Evolutionary conservation across 257 asterid genomes (phyloP).

Genomic region (Rhazya stricta): DNA sequence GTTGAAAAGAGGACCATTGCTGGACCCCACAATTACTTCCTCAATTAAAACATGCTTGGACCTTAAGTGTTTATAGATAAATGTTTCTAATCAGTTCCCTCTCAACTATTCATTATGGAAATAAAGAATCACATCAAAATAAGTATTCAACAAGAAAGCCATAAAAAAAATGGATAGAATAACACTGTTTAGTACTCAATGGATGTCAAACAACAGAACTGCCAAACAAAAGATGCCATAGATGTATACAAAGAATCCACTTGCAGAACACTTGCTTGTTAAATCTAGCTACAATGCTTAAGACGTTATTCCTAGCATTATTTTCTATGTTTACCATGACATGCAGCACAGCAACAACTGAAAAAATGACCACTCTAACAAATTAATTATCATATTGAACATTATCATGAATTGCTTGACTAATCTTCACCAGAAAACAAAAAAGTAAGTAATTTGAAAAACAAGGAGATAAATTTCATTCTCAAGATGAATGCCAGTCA

Average conservation of each 20-base stretch:
- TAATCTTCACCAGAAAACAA: background rate
- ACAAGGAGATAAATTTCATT: background rate
- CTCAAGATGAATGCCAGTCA: background rate
- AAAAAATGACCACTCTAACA: background rate
- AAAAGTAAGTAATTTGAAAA: background rate
- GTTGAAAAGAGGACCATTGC: background rate
- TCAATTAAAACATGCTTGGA: background rate
- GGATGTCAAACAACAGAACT: background rate
- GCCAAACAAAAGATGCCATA: background rate
- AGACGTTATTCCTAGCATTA: background rate
- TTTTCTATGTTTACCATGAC: background rate
- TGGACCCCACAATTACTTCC: conserved; percentile 7
- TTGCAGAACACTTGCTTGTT: background rate
- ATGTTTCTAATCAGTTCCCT: background rate
- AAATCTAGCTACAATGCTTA: background rate
- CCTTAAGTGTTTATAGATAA: conserved; percentile 1
- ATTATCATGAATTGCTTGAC: background rate
- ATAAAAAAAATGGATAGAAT: background rate
- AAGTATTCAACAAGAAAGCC: background rate
- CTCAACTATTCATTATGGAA: background rate
- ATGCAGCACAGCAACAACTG: background rate
- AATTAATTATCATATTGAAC: background rate
- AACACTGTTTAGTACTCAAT: background rate
- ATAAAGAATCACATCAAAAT: background rate
- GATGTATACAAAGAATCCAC: background rate